Evolutionary conservation across 495 filamentous ascomycete genomes (phyloP), one percentile per base, ranked within the genome.

Genomic region (Penicillium pancosmium): DNA sequence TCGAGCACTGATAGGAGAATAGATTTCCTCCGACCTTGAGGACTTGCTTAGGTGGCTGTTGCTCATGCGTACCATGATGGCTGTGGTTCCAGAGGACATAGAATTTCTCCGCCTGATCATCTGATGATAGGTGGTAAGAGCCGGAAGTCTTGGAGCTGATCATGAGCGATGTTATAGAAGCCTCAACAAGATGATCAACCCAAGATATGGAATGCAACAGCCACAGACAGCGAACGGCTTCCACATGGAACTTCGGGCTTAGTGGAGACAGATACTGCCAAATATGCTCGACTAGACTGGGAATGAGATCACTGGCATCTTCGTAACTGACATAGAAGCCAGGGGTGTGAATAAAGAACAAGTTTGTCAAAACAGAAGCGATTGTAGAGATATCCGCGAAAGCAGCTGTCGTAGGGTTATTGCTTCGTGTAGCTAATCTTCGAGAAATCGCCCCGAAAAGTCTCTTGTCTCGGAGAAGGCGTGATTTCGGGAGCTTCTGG

Each of bases 181-280:
- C 90, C 73, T 97, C 93, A 15, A 96, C 84, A 25, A 80, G 71
- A 61, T 84, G 79, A 55, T 81, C 76, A n/a, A 75, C 68, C 60
- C 74, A 77, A 33, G 85, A 82, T 9, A 84, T 82, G 0, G 84
- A 84, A 63, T 98, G 91, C 44, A 98, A 74, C 50, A 89, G 84
- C 89, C 93, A 95, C 13, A 98, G 73, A 60, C 86, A 89, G 50
- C 90, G 88, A 48, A 95, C 91, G 35, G 91, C 86, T 71, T 98
- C 93, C 21, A 98, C 91, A 68, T 96, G 94, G 62, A 93, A 93
- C 66, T 95, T 95, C 0, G 92, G 93, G 55, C 86, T 87, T 18
- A 87, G 75, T 21, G 91, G 87, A 0, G 91, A 91, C 35, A 97
- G 76, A 68, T 88, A 92, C 23, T 75, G 61, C 93, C 93, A 98